Evolutionary conservation across 2,329 filamentous ascomycete genomes (phyloP).

Genomic region (Acarospora socialis): DNA sequence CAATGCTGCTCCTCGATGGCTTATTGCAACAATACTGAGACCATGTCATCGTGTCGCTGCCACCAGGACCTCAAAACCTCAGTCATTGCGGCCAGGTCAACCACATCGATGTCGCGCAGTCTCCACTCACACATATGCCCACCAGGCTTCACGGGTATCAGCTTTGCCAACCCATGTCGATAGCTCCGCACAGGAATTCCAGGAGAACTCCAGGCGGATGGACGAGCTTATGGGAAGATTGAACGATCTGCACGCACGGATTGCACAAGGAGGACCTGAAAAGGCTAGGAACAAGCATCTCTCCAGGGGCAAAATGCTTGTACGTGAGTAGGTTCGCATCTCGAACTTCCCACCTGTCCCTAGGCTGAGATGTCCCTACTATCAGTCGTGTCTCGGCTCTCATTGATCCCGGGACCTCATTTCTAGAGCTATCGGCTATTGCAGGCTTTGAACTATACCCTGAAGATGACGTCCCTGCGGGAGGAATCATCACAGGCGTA

Average conservation of each 20-base stretch:
- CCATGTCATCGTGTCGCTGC: too few species aligned
- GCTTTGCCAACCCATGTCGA: conserved; percentile 65
- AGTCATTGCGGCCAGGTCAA: too few species aligned
- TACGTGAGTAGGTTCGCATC: conserved; percentile 45
- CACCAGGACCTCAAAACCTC: too few species aligned
- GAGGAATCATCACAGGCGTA: conserved; percentile 83
- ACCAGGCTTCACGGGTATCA: conserved; percentile 74
- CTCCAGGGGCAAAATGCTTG: conserved; percentile 82
- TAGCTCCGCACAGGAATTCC: conserved; percentile 60
- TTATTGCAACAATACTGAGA: too few species aligned
- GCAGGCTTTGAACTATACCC: conserved; percentile 77
- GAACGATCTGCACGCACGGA: conserved; percentile 53
- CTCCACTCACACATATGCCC: conserved; percentile 64
- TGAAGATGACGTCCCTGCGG: conserved; percentile 75
- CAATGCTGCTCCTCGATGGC: too few species aligned
- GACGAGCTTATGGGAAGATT: conserved; percentile 54
- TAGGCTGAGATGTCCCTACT: background rate
- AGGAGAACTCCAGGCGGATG: conserved; percentile 70
- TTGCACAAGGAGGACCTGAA: conserved; percentile 61
- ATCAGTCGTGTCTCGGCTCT: conserved; percentile 61
- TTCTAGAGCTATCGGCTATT: conserved; percentile 85
- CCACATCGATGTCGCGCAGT: conserved; percentile 31
- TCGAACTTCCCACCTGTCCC: background rate
- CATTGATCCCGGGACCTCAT: conserved; percentile 77
- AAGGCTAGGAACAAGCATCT: conserved; percentile 82